Evolutionary conservation across 768 basidiomycete species (phyloP), one percentile per base, ranked within the genome.

Genomic region (Heimioporus sp.): DNA sequence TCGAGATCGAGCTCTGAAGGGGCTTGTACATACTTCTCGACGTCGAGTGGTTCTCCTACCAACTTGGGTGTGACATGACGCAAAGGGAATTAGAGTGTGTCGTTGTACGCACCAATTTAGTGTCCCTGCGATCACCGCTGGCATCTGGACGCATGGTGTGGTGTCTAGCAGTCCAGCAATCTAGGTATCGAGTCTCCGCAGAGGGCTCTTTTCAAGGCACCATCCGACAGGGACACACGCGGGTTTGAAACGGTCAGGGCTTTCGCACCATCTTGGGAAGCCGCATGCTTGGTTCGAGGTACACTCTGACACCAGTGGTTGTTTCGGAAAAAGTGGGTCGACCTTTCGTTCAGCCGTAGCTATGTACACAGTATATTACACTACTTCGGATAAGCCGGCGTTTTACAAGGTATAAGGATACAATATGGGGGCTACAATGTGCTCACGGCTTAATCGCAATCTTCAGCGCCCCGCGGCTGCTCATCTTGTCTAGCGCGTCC

Each of bases 401-500:
- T 39, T 28, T 43, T 52, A 59, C 59, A 55, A 54, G 49, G 48
- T 65, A 65, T 58, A 57, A 49, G n/a, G 48, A 61, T 64, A 65
- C 56, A 28, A 28, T 55, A 34, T 16, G 49, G 13, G 34, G 36
- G 30, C 38, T 15, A 12, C 7, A 21, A 15, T 19, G 41, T 16
- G n/a, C 52, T 50, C 59, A 82, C 40, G 83, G 83, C 65, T 77
- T 82, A 57, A 85, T 79, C 15, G 73, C 79, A 57, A 85, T 83
- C 67, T 85, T 85, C 56, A 83, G 64, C 5, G 81, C 82, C 31
- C 75, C 74, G 57, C 83, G 75, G 55, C 79, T 82, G 57, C 71
- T 80, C 84, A 89, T 85, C 72, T 86, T 87, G 65, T 89, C 80
- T 49, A 90, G 68, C 4, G 87, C 87, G 20, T 73, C 71, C 66